These are phyloP conservation scores for Trypanosoma platydactyli DNA, from an alignment of 208 protist genomes.

Conservation along the genomic window DNA sequence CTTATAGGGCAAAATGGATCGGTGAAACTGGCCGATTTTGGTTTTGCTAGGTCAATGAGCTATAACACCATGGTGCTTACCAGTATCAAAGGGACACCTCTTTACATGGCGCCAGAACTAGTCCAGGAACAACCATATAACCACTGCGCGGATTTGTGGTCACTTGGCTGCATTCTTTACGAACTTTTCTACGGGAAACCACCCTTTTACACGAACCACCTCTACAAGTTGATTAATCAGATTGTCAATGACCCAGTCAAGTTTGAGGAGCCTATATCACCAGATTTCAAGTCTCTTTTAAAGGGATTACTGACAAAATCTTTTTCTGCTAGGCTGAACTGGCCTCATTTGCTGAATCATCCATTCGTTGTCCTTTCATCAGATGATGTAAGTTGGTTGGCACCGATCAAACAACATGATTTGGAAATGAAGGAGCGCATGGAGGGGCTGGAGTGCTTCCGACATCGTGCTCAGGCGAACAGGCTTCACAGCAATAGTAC, in stretches of 20 bases:
- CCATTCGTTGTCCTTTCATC: slow-evolving; percentile 83
- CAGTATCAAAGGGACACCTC: slow-evolving; percentile 95
- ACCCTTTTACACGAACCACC: slow-evolving; percentile 97
- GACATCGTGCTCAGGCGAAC: slow-evolving; percentile 24
- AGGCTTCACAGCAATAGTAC: slow-evolving; percentile 5
- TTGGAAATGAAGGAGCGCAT: slow-evolving; percentile 77
- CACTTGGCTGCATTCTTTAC: slow-evolving; percentile 98
- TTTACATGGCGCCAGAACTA: slow-evolving; percentile 98
- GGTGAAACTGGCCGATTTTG: slow-evolving; percentile 99
- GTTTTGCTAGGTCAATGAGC: slow-evolving; percentile 96
- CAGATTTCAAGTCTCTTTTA: slow-evolving; percentile 91
- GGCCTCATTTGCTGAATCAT: slow-evolving; percentile 89
- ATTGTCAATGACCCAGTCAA: slow-evolving; percentile 92
- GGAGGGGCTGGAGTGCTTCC: slow-evolving; percentile 68
- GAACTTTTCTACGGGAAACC: slow-evolving; percentile 96
- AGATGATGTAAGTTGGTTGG: slow-evolving; percentile 68
- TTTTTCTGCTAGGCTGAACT: slow-evolving; percentile 89
- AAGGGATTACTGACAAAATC: slow-evolving; percentile 94
- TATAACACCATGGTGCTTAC: slow-evolving; percentile 95
- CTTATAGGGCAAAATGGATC: slow-evolving; percentile 93
- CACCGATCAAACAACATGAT: slow-evolving; percentile 70
- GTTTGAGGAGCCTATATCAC: slow-evolving; percentile 89
- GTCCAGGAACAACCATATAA: slow-evolving; percentile 95
- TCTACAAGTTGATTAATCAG: slow-evolving; percentile 95
- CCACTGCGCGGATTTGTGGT: slow-evolving; percentile 96